These are phyloP conservation scores for Alternaria rosae DNA, from an alignment of 2,329 filamentous ascomycete genomes.

Conservation along the genomic window DNA sequence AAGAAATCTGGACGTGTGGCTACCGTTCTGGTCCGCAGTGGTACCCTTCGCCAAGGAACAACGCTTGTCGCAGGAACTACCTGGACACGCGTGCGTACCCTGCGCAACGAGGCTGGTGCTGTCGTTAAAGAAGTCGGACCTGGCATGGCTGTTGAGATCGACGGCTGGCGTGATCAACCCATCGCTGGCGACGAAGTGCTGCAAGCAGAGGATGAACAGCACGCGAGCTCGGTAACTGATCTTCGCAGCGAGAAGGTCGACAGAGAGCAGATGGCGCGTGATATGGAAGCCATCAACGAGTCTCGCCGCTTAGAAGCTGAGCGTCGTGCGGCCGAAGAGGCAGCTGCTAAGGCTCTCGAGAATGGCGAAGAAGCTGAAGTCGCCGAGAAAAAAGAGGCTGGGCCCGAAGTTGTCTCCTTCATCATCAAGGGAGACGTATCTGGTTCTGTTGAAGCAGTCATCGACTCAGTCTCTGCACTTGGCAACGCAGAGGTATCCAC, in stretches of 20 bases:
- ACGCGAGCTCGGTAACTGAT: conserved; percentile 78
- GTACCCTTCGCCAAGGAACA: conserved; percentile 82
- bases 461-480: conserved; percentile 76
- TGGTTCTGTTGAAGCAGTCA: conserved; percentile 90
- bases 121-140: conserved; percentile 78
- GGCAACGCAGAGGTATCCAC: conserved; percentile 85
- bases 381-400: conserved; percentile 54
- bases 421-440: conserved; percentile 92
- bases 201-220: conserved; percentile 79
- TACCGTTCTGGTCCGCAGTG: conserved; percentile 86
- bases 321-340: conserved; percentile 66
- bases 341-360: conserved; percentile 41
- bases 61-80: conserved; percentile 86
- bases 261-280: conserved; percentile 68
- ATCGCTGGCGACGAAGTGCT: conserved; percentile 86
- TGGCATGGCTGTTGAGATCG: conserved; percentile 87
- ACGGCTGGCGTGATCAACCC: conserved; percentile 92
- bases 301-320: conserved; percentile 65
- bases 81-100: conserved; percentile 83
- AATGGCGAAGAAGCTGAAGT: conserved; percentile 31
- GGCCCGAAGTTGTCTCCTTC: conserved; percentile 73
- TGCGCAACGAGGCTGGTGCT: conserved; percentile 84
- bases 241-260: conserved; percentile 78
- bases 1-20: conserved; percentile 86
- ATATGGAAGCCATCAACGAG: conserved; percentile 81